Conservation (phyloP, 2,329 filamentous ascomycete genomes). For the Mycosphaerelloides madeirae region DNA sequence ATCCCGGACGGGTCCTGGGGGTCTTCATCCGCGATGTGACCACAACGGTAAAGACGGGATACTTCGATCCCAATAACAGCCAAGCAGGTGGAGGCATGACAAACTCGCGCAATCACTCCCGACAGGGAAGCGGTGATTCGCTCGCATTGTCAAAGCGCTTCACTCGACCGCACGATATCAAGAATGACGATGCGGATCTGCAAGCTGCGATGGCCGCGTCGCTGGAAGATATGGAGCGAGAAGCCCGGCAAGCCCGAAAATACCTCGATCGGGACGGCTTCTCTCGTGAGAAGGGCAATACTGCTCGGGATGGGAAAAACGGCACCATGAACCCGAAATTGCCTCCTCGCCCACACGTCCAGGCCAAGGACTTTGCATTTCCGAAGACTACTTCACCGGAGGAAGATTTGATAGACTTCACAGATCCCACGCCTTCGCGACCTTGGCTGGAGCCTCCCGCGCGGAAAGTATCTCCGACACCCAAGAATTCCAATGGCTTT, state of each 20-base stretch:
- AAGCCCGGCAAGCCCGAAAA: slow-evolving; percentile 32
- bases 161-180: slow-evolving; percentile 30
- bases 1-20: slow-evolving; percentile 76
- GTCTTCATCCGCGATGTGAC: slow-evolving; percentile 97
- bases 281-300: slow-evolving; percentile 1
- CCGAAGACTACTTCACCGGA: slow-evolving; percentile 20
- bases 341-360: slow-evolving; percentile 29
- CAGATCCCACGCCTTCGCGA: slow-evolving; percentile 33
- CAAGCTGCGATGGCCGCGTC: slow-evolving; percentile 46
- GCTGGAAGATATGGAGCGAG: slow-evolving; percentile 40
- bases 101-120: slow-evolving; percentile 27
- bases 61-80: slow-evolving; percentile 65
- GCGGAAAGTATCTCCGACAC: slow-evolving; percentile 3
- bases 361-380: background rate
- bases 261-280: slow-evolving; percentile 35
- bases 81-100: slow-evolving; percentile 28
- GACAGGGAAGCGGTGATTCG: slow-evolving; percentile 28
- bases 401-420: slow-evolving; percentile 46
- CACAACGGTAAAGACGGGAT: slow-evolving; percentile 62
- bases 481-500: slow-evolving; percentile 19
- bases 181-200: slow-evolving; percentile 46
- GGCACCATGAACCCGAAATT: slow-evolving; percentile 29
- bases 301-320: background rate
- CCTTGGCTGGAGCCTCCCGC: slow-evolving; percentile 21
- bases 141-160: slow-evolving; percentile 30